These are phyloP conservation scores for Hymenoscyphus infarciens DNA, from an alignment of 2,329 filamentous ascomycete genomes.

Conservation along the genomic window DNA sequence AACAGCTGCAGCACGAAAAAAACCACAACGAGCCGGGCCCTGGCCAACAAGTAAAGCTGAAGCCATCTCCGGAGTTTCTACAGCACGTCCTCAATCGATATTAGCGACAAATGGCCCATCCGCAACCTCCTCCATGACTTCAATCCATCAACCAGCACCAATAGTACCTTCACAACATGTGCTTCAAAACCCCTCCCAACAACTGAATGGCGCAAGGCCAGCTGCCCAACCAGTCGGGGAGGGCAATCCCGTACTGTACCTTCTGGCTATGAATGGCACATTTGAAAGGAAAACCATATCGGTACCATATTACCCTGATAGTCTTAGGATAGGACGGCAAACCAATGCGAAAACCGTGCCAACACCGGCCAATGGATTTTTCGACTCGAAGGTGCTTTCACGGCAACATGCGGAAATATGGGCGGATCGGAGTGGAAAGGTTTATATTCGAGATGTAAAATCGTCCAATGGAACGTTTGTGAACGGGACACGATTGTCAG, in stretches of 20 bases:
- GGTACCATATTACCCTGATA: slow-evolving; percentile 91
- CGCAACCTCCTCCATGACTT: slow-evolving; percentile 59
- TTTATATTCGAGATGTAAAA: slow-evolving; percentile 96
- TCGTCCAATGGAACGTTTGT: slow-evolving; percentile 99
- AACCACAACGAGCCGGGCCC: slow-evolving; percentile 46
- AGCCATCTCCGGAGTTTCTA: slow-evolving; percentile 59
- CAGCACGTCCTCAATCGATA: slow-evolving; percentile 58
- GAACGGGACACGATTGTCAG: slow-evolving; percentile 84
- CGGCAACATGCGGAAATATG: slow-evolving; percentile 95
- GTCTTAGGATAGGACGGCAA: slow-evolving; percentile 87
- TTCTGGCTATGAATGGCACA: slow-evolving; percentile 89
- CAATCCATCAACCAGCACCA: slow-evolving; percentile 54
- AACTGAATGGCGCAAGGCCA: slow-evolving; percentile 54
- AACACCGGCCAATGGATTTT: slow-evolving; percentile 87
- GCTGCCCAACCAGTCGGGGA: slow-evolving; percentile 39
- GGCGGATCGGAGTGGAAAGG: slow-evolving; percentile 79
- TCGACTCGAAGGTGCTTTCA: slow-evolving; percentile 96
- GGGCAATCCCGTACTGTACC: slow-evolving; percentile 74
- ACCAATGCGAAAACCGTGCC: slow-evolving; percentile 96
- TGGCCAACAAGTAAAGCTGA: slow-evolving; percentile 66
- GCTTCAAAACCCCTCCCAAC: slow-evolving; percentile 53
- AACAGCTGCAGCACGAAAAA: slow-evolving; percentile 48
- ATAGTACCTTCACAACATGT: slow-evolving; percentile 67
- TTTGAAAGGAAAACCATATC: slow-evolving; percentile 97
- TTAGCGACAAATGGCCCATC: slow-evolving; percentile 56